Evolutionary conservation across 805 yeast species (phyloP), one percentile per base, ranked within the genome.

Genomic region (Ascoidea asiatica): DNA sequence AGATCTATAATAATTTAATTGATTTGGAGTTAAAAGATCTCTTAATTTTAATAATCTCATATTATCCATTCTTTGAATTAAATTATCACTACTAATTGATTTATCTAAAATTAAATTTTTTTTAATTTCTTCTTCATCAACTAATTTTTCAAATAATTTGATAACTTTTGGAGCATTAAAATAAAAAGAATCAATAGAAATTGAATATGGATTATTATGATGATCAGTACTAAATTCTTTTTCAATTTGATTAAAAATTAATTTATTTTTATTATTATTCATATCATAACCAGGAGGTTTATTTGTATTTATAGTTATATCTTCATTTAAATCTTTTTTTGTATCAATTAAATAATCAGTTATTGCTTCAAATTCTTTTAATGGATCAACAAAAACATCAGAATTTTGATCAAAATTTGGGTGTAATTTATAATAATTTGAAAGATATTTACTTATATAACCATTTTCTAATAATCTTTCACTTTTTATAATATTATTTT

Each of bases 401-500:
- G 35, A 29, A 29, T 29, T 29, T 29, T 29, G 2, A 29, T 8
- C 8, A 11, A 11, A 11, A 15, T 11, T 29, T 11, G 15, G 8
- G 8, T 29, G 8, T 8, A 11, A 8, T 29, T 29, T 29, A 2
- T 8, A 11, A 15, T 33, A 37, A n/a, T 33, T 23, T 18, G 38
- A 23, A 19, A 45, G 38, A 29, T 29, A 45, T 8, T 11, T 7
- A n/a, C 38, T 36, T 4, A 45, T 40, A n/a, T 42, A 22, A 8
- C 19, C 43, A 23, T 39, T 45, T 35, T 45, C 48, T 13, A 45
- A 35, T 18, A 45, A 39, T 35, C 48, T n/a, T 22, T 42, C 36
- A 21, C 41, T 36, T 19, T 19, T 37, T 6, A 21, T 6, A 11
- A 15, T 8, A 13, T 22, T 19, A 11, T 15, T 6, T 21, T 36